Evolutionary conservation across 805 yeast species (phyloP).

Genomic region (Zygosaccharomyces bailii): DNA sequence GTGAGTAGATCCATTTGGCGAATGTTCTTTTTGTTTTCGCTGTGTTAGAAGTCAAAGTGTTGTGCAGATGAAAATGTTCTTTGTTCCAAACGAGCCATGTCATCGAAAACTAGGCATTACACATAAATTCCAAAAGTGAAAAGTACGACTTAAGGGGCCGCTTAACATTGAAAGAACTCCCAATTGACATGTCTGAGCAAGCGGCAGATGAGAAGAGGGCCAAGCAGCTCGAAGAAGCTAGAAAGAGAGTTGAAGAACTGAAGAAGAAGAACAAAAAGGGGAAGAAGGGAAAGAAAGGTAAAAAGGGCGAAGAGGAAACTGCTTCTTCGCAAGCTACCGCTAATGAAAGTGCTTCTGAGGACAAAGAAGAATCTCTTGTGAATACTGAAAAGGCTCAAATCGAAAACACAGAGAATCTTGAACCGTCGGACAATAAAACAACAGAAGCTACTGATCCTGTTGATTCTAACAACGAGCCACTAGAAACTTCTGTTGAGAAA

Average conservation of each 20-base stretch:
- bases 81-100: neutral
- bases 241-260: constrained; percentile 67
- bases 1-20: constrained; percentile 50
- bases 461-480: constrained; percentile 5
- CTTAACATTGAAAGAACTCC: neutral
- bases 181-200: constrained; percentile 28
- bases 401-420: constrained; percentile 10
- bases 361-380: constrained; percentile 22
- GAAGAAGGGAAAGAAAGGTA: constrained; percentile 39
- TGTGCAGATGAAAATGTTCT: neutral
- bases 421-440: neutral
- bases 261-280: constrained; percentile 55
- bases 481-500: neutral
- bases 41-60: neutral
- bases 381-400: constrained; percentile 13
- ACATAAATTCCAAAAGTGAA: neutral
- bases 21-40: neutral
- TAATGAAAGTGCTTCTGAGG: constrained; percentile 39
- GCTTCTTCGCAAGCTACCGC: constrained; percentile 10
- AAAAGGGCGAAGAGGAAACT: constrained; percentile 23
- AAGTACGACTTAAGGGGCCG: neutral
- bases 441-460: neutral
- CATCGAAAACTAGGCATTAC: neutral
- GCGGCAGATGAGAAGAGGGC: constrained; percentile 43
- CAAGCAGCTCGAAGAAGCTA: constrained; percentile 69